phyloP scores from a whole-genome alignment of 768 basidiomycete genomes.

The Suillus hirtellus region DNA sequence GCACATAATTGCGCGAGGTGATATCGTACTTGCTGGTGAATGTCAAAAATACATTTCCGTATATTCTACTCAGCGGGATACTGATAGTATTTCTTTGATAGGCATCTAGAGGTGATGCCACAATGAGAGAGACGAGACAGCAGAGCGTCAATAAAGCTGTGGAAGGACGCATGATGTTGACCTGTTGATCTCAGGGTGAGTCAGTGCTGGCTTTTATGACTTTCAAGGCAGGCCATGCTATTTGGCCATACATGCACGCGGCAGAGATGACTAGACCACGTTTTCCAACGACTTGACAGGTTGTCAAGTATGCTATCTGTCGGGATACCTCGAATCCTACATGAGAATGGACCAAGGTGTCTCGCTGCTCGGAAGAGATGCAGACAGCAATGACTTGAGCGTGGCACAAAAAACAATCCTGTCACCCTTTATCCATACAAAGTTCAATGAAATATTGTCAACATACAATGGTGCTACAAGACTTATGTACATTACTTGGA shows the following conservation, averaged over 20 bases:
- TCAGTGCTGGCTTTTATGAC: not conserved
- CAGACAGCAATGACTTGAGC: not conserved
- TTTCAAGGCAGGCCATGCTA: not conserved
- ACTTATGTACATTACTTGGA: slow-evolving; percentile 3
- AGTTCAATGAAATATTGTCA: slow-evolving; percentile 1
- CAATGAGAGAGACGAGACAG: not conserved
- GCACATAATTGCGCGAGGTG: not conserved
- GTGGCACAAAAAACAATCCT: not conserved
- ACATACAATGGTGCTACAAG: slow-evolving; percentile 4
- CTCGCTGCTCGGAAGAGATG: slow-evolving; percentile 3
- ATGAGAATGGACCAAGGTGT: not conserved
- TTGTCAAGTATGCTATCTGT: not conserved
- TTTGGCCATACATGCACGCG: not conserved
- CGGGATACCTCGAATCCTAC: not conserved
- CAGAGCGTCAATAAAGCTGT: not conserved
- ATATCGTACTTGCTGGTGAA: not conserved
- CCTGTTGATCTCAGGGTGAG: not conserved
- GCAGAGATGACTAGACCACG: not conserved
- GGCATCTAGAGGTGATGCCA: not conserved
- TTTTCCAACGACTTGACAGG: not conserved
- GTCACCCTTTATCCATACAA: not conserved
- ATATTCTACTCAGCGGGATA: not conserved
- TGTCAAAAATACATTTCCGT: not conserved
- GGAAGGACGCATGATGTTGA: not conserved
- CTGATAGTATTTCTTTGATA: not conserved